Evolutionary conservation across 2,329 filamentous ascomycete species (phyloP).

Genomic region (Clathrospora elynae): DNA sequence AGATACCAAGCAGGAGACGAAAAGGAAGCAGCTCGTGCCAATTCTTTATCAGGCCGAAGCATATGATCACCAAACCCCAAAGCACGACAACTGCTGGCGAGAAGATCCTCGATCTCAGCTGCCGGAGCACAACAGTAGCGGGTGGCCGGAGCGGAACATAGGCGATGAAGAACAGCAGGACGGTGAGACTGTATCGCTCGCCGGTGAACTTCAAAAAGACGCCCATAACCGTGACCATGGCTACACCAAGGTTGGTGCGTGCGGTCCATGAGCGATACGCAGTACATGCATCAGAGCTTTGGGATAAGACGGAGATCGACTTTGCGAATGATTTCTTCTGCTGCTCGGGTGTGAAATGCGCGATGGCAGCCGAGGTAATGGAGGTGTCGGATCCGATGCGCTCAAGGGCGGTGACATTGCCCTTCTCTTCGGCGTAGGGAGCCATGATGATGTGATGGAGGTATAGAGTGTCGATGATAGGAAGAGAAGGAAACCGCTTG

Average conservation of each 20-base stretch:
- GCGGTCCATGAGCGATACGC: conserved; percentile 48
- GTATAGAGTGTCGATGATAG: neutral
- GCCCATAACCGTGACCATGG: conserved; percentile 41
- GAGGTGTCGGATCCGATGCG: conserved; percentile 21
- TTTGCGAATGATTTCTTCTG: conserved; percentile 33
- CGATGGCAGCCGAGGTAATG: conserved; percentile 23
- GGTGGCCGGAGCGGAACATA: conserved; percentile 33
- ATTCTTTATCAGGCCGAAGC: conserved; percentile 32
- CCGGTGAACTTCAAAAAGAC: conserved; percentile 38
- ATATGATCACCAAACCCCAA: conserved; percentile 33
- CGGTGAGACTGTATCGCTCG: conserved; percentile 29
- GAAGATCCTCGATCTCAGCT: conserved; percentile 30
- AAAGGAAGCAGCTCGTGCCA: conserved; percentile 32
- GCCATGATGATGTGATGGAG: conserved; percentile 12
- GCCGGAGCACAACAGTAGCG: conserved; percentile 30
- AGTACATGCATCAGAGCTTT: conserved; percentile 49
- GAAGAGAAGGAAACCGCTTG: neutral
- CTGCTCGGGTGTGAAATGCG: conserved; percentile 28
- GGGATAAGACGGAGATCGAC: conserved; percentile 49
- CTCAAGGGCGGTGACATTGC: conserved; percentile 20
- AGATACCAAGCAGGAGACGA: conserved; percentile 30
- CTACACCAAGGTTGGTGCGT: conserved; percentile 48
- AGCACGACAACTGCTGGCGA: conserved; percentile 26
- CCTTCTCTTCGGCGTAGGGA: conserved; percentile 30
- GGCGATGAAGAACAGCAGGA: conserved; percentile 35